These are phyloP conservation scores for Melanogaster broomeanus DNA, from an alignment of 768 basidiomycete genomes.

Conservation along the genomic window DNA sequence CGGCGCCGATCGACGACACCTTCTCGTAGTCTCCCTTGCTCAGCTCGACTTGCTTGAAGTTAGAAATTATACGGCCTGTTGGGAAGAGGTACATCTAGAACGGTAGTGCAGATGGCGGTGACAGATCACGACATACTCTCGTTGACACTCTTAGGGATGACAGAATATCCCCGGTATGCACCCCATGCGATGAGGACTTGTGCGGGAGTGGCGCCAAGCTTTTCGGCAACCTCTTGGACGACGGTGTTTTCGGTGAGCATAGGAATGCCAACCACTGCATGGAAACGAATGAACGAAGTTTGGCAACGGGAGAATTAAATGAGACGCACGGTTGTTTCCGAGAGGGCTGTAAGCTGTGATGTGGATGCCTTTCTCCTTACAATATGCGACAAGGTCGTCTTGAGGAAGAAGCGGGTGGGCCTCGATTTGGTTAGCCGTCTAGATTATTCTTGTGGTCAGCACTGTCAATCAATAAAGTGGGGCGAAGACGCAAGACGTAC, in stretches of 20 bases:
- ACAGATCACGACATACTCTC: constrained; percentile 38
- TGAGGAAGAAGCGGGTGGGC: constrained; percentile 81
- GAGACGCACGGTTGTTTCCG: constrained; percentile 70
- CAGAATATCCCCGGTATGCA: constrained; percentile 69
- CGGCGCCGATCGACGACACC: constrained; percentile 39
- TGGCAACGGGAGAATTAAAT: not conserved
- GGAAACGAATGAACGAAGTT: not conserved
- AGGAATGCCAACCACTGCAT: constrained; percentile 57
- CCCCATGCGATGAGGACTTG: constrained; percentile 88
- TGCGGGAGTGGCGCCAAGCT: constrained; percentile 65
- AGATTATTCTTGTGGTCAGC: not conserved
- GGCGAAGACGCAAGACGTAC: constrained; percentile 35
- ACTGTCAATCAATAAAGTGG: not conserved
- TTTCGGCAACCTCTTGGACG: constrained; percentile 63
- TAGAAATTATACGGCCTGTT: constrained; percentile 64
- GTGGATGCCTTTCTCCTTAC: constrained; percentile 69
- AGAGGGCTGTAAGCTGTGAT: constrained; percentile 75
- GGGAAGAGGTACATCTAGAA: not conserved
- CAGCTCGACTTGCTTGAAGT: constrained; percentile 76
- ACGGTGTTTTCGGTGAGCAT: constrained; percentile 68
- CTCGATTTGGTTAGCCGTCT: constrained; percentile 80
- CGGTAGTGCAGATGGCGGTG: not conserved
- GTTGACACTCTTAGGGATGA: constrained; percentile 84
- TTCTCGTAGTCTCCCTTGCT: constrained; percentile 66
- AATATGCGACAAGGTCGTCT: constrained; percentile 69